Conservation (phyloP, 78 protist genomes). For the Monocercomonoides exilis region DNA sequence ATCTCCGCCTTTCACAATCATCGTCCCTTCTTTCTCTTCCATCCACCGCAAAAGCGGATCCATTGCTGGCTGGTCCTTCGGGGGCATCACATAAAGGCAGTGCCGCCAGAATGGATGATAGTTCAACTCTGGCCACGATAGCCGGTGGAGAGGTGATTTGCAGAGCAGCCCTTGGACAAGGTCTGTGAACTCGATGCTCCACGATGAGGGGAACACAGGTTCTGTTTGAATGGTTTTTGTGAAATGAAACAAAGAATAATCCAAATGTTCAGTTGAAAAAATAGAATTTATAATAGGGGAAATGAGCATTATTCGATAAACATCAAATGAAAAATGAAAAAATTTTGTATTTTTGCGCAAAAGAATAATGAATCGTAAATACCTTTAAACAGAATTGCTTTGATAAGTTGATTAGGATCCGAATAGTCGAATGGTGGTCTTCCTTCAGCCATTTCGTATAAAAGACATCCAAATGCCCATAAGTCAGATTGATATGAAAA, state of each 20-base stretch:
- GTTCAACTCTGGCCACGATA: not conserved
- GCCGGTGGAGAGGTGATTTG: not conserved
- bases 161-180: not conserved
- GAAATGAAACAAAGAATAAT: too few relatives aligned
- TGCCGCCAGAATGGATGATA: conserved; percentile 14
- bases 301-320: too few relatives aligned
- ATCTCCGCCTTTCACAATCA: too few relatives aligned
- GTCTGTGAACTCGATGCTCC: not conserved
- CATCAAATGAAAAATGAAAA: too few relatives aligned
- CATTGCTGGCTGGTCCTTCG: not conserved
- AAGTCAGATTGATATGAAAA: conserved; percentile 39
- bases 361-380: too few relatives aligned
- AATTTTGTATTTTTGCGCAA: too few relatives aligned
- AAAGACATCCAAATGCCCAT: conserved; percentile 55
- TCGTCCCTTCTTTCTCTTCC: too few relatives aligned
- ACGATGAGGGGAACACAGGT: not conserved
- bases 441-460: not conserved
- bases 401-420: not conserved
- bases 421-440: not conserved
- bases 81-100: not conserved
- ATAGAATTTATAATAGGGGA: too few relatives aligned
- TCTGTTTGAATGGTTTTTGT: too few relatives aligned
- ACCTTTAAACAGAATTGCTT: not conserved
- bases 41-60: conserved; percentile 1
- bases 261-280: too few relatives aligned